Evolutionary conservation across 2,329 filamentous ascomycete species (phyloP).

Genomic region (Sporothrix sp.): DNA sequence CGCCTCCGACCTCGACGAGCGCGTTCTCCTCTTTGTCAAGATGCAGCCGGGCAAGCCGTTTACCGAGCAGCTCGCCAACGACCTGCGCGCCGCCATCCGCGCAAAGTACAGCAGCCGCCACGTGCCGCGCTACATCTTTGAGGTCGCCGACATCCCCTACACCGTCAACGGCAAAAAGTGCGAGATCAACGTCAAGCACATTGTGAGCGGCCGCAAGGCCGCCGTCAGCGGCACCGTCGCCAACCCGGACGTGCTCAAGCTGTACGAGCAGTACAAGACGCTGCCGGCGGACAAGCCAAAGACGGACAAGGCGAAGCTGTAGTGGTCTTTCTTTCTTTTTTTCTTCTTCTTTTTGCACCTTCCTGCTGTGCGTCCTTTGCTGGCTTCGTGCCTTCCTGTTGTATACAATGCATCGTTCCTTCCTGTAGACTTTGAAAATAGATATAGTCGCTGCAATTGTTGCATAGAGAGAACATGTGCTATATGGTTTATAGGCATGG

Average conservation of each 20-base stretch:
- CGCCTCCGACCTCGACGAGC: conserved; percentile 17
- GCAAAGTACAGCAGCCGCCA: conserved; percentile 26
- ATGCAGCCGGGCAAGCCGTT: conserved; percentile 11
- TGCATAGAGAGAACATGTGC: too few species aligned
- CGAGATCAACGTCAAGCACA: conserved; percentile 33
- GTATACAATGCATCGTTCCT: too few species aligned
- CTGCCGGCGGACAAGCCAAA: conserved; percentile 3
- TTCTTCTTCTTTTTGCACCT: too few species aligned
- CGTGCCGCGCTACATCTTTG: conserved; percentile 31
- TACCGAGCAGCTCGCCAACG: conserved; percentile 14
- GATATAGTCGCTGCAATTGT: too few species aligned
- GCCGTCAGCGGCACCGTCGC: conserved; percentile 28
- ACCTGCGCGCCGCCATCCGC: conserved; percentile 23
- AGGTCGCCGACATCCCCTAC: conserved; percentile 30
- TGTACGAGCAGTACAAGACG: conserved; percentile 20
- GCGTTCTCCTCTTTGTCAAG: conserved; percentile 20
- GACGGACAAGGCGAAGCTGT: conserved; percentile 8
- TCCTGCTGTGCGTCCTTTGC: too few species aligned
- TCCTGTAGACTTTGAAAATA: too few species aligned
- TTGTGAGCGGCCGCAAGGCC: conserved; percentile 29
- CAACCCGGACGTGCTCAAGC: conserved; percentile 29
- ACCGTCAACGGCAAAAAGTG: conserved; percentile 40
- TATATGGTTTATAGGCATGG: too few species aligned
- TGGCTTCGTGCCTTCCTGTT: too few species aligned
- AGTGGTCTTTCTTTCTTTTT: too few species aligned